Base-by-base conservation (phyloP, 768 basidiomycete species). In the Stropharia rugosoannulata region DNA sequence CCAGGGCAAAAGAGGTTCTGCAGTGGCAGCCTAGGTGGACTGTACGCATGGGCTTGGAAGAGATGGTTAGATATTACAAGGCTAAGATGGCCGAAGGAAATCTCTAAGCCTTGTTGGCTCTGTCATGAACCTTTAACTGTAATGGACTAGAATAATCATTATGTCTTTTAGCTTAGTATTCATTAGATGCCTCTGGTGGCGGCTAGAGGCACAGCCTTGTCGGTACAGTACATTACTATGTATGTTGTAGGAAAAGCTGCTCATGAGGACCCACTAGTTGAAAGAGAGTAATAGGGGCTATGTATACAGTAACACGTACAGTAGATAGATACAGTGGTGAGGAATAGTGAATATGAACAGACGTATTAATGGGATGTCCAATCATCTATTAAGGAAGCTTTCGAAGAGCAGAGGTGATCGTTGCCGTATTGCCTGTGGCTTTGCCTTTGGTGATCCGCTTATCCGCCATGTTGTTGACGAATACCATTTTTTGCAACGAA, bases 51-150 rank as follows among this genome's bases (percentile, higher is more conserved):
- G 95, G 95, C 25, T 71, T 98, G 48, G 93, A 94, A 75, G 95
- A 96, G 77, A 96, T 95, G 90, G 89, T 93, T 36, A 75, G 90
- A 56, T 96, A 94, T 72, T 96, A 94, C 78, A 93, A 92, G 72
- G 84, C 87, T 16, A 93, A 89, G 73, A 88, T 94, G 82, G 83
- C 80, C 2, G 92, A 94, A 70, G 92, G 92, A 25, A 88, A 86
- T 66, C 75, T 92, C 38, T 91, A 79, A 66, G 63, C 16, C 15
- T 16, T 16, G 18, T 25, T 48, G 32, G 11, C 29, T 32, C 29
- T 32, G 29, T 32, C 7, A 32, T 32, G 29, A 4, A 32, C 29
- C 6, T 32, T 32, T 6, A 32, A 32, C 29, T 32, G 29, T 10
- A 32, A 32, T 32, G 9, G 29, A 32, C 29, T 32, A 7, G 29